phyloP scores from a whole-genome alignment of 192 early-diverging fungal species.

The Globomyces pollinis-pini region DNA sequence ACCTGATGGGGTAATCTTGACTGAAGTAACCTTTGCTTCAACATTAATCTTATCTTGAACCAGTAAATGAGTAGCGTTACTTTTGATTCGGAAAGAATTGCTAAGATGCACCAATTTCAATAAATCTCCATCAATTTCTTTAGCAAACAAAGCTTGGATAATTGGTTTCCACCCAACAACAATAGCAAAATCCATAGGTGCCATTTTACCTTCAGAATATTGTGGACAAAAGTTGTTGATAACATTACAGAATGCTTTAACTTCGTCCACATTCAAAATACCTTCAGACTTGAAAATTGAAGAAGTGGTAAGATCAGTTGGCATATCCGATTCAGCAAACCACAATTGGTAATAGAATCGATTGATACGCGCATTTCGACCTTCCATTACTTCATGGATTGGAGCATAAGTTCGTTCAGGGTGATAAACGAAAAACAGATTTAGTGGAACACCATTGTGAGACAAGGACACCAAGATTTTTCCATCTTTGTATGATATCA shows the following conservation, averaged over 20 bases:
- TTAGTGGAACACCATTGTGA: slow-evolving; percentile 67
- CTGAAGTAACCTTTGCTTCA: slow-evolving; percentile 73
- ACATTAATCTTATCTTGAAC: slow-evolving; percentile 80
- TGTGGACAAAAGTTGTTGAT: slow-evolving; percentile 64
- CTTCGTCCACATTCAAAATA: slow-evolving; percentile 54
- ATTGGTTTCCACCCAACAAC: slow-evolving; percentile 85
- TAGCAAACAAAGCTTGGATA: slow-evolving; percentile 85
- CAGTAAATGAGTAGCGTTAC: slow-evolving; percentile 60
- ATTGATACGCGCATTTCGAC: slow-evolving; percentile 75
- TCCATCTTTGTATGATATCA: slow-evolving; percentile 33
- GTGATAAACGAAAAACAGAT: slow-evolving; percentile 74
- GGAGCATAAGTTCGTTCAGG: slow-evolving; percentile 69
- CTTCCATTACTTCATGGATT: slow-evolving; percentile 84
- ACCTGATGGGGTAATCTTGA: slow-evolving; percentile 81
- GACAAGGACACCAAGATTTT: slow-evolving; percentile 51
- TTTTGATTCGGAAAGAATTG: slow-evolving; percentile 85
- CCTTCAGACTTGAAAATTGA: slow-evolving; percentile 59
- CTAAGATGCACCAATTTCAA: slow-evolving; percentile 86
- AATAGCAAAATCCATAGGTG: slow-evolving; percentile 93
- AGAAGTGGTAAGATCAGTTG: slow-evolving; percentile 46
- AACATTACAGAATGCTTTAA: slow-evolving; percentile 67
- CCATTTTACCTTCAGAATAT: slow-evolving; percentile 26
- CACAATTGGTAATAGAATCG: slow-evolving; percentile 80
- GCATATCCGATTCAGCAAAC: slow-evolving; percentile 46
- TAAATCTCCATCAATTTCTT: slow-evolving; percentile 89